phyloP scores from a whole-genome alignment of 2,329 filamentous ascomycete genomes.

The Cladophialophora carrionii region DNA sequence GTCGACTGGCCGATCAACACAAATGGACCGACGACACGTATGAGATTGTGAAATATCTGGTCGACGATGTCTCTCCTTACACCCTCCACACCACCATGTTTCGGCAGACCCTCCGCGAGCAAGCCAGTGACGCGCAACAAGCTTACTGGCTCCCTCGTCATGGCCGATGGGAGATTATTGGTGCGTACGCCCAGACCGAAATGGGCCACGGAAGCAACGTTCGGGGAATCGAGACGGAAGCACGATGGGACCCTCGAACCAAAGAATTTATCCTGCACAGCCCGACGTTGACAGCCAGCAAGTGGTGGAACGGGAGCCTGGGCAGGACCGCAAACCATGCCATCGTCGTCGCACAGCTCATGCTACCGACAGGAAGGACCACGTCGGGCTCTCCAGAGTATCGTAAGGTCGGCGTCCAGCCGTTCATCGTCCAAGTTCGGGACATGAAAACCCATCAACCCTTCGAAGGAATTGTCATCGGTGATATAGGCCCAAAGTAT shows the following conservation, averaged over 20 bases:
- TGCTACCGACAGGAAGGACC: slow-evolving; percentile 46
- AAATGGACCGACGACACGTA: slow-evolving; percentile 54
- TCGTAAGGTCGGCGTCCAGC: slow-evolving; percentile 57
- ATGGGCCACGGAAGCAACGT: slow-evolving; percentile 59
- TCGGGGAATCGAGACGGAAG: slow-evolving; percentile 53
- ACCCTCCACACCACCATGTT: slow-evolving; percentile 58
- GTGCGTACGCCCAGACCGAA: slow-evolving; percentile 57
- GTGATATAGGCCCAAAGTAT: slow-evolving; percentile 59
- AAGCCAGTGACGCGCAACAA: slow-evolving; percentile 52
- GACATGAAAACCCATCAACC: slow-evolving; percentile 53
- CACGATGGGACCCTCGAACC: slow-evolving; percentile 50
- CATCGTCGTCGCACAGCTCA: slow-evolving; percentile 56
- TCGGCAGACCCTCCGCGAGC: slow-evolving; percentile 54
- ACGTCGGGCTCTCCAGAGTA: too few relatives aligned
- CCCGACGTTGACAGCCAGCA: slow-evolving; percentile 55
- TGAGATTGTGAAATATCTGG: slow-evolving; percentile 56
- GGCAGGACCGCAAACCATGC: slow-evolving; percentile 57
- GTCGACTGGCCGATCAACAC: slow-evolving; percentile 50
- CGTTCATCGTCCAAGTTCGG: slow-evolving; percentile 57
- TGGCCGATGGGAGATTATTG: slow-evolving; percentile 55
- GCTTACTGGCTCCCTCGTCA: slow-evolving; percentile 55
- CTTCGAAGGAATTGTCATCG: slow-evolving; percentile 53
- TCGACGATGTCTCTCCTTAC: slow-evolving; percentile 57
- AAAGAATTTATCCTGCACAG: slow-evolving; percentile 56
- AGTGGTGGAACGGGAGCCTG: slow-evolving; percentile 59